phyloP scores from a whole-genome alignment of 495 filamentous ascomycete genomes.

The Aspergillus haitiensis region DNA sequence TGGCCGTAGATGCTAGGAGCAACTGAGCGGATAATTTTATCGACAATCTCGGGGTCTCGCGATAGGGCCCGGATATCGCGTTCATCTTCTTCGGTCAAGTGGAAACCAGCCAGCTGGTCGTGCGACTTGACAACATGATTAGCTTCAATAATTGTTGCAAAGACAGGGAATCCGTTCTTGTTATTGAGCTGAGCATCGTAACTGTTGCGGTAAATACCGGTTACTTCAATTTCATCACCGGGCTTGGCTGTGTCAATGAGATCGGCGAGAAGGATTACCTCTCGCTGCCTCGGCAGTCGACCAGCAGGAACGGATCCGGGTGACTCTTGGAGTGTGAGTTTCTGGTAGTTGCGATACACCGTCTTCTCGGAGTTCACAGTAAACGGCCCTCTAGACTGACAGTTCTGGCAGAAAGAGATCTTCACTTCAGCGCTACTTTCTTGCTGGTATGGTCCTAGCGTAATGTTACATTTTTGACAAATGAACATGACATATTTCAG shows the following conservation, averaged over 20 bases:
- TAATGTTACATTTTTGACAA: conserved; percentile 89
- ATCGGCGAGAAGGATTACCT: conserved; percentile 96
- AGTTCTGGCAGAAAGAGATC: conserved; percentile 95
- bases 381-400: conserved; percentile 94
- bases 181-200: conserved; percentile 98
- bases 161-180: conserved; percentile 98
- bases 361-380: conserved; percentile 97
- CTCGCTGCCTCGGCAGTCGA: conserved; percentile 89
- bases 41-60: conserved; percentile 85
- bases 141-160: conserved; percentile 95
- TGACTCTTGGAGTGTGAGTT: conserved; percentile 94
- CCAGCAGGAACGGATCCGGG: conserved; percentile 96
- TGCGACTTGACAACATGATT: conserved; percentile 97
- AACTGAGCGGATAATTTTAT: conserved; percentile 92
- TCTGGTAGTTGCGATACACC: conserved; percentile 99
- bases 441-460: conserved; percentile 94
- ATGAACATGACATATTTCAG: conserved; percentile 97
- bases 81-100: conserved; percentile 93
- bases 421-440: conserved; percentile 95
- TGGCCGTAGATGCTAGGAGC: conserved; percentile 98
- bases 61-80: conserved; percentile 84
- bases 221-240: conserved; percentile 96
- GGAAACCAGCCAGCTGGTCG: conserved; percentile 96
- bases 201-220: conserved; percentile 97
- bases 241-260: conserved; percentile 96